Evolutionary conservation across 768 basidiomycete species (phyloP).

Genomic region (Hydnum rufescens): DNA sequence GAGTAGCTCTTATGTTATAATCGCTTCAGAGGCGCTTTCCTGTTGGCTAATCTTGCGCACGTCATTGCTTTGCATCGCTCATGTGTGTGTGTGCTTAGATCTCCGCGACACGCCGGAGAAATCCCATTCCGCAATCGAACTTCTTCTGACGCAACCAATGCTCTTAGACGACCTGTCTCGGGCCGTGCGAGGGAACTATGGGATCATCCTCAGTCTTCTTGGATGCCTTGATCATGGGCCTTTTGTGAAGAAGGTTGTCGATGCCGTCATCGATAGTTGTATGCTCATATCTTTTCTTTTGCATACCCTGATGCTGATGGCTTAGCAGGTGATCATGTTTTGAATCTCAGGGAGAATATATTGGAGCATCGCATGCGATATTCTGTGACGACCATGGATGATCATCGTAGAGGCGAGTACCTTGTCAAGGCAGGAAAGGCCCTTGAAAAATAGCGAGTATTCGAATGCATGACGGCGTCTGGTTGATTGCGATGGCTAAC

Average conservation of each 20-base stretch:
- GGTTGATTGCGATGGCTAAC: background rate
- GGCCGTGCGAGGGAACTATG: slow-evolving; percentile 83
- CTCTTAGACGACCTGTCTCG: slow-evolving; percentile 75
- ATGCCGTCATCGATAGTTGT: slow-evolving; percentile 72
- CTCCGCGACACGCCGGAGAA: slow-evolving; percentile 16
- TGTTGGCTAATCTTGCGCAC: background rate
- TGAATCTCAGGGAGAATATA: slow-evolving; percentile 80
- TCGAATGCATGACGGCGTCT: background rate
- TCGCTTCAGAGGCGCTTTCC: background rate
- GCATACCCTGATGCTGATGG: background rate
- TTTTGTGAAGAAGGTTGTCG: slow-evolving; percentile 73
- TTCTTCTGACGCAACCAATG: slow-evolving; percentile 60
- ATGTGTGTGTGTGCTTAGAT: background rate
- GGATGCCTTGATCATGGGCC: slow-evolving; percentile 83
- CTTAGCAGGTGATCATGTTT: slow-evolving; percentile 64
- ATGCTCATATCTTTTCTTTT: slow-evolving; percentile 16
- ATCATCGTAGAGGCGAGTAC: slow-evolving; percentile 23
- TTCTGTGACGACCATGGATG: slow-evolving; percentile 46
- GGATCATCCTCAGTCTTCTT: slow-evolving; percentile 73
- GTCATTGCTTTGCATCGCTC: background rate
- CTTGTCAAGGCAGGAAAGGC: slow-evolving; percentile 52
- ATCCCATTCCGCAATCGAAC: slow-evolving; percentile 62
- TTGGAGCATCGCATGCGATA: slow-evolving; percentile 68
- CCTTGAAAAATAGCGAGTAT: slow-evolving; percentile 72
- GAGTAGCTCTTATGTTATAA: slow-evolving; percentile 12